Percentiles rank a stretch among this genome's conserved stretches.
These are phyloP conservation scores for Ascochyta koolunga DNA, from an alignment of 2,329 filamentous ascomycete genomes.

Conservation along the genomic window DNA sequence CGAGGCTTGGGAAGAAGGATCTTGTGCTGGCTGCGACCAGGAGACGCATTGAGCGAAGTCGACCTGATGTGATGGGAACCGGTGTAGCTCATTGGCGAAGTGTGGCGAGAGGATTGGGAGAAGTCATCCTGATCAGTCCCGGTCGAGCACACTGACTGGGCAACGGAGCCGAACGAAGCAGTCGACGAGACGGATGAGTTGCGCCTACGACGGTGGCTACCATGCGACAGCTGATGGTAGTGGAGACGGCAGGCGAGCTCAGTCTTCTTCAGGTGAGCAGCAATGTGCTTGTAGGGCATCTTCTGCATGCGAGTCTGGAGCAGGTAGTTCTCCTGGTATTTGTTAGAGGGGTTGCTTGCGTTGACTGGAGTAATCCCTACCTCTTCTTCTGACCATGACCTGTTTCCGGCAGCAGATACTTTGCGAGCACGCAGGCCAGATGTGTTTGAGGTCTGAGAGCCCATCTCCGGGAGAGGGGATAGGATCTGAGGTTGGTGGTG, in stretches of 20 bases:
- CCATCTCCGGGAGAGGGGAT: slow-evolving; percentile 47
- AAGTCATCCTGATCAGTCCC: slow-evolving; percentile 45
- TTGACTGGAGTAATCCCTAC: slow-evolving; percentile 53
- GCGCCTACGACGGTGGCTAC: slow-evolving; percentile 79
- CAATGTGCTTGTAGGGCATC: slow-evolving; percentile 91
- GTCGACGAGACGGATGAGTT: slow-evolving; percentile 71
- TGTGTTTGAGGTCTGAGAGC: slow-evolving; percentile 33
- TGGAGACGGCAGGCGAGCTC: slow-evolving; percentile 86
- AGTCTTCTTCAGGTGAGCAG: slow-evolving; percentile 83
- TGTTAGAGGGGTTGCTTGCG: slow-evolving; percentile 22
- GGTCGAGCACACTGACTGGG: slow-evolving; percentile 48
- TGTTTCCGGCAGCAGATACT: slow-evolving; percentile 73
- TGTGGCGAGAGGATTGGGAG: slow-evolving; percentile 46
- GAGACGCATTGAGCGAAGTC: slow-evolving; percentile 53
- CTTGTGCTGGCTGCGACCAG: slow-evolving; percentile 60
- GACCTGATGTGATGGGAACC: slow-evolving; percentile 43
- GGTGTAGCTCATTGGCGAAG: slow-evolving; percentile 52
- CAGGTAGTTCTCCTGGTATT: slow-evolving; percentile 76
- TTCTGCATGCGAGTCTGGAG: slow-evolving; percentile 84
- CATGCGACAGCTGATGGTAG: slow-evolving; percentile 84
- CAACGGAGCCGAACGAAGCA: slow-evolving; percentile 49
- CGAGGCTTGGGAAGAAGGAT: slow-evolving; percentile 68
- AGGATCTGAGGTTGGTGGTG: slow-evolving; percentile 49
- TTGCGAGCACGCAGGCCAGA: slow-evolving; percentile 70
- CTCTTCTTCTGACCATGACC: slow-evolving; percentile 87